Evolutionary conservation across 176 grass and related monocot species (phyloP).

Genomic region (Ensete glaucum): DNA sequence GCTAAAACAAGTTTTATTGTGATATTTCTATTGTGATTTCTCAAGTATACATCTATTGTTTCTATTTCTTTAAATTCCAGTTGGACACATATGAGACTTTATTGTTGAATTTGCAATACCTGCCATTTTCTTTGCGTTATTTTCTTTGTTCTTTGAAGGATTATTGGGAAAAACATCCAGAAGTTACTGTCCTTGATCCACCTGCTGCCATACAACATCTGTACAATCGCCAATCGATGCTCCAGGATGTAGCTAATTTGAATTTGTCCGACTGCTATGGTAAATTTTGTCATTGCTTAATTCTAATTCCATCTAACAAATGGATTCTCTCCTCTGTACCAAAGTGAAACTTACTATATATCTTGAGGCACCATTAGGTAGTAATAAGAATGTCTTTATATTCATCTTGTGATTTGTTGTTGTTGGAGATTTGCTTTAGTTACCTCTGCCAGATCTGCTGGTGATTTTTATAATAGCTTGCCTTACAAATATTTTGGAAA

Average conservation of each 20-base stretch:
- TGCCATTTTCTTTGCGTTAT: neutral
- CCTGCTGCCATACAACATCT: slow-evolving; percentile 76
- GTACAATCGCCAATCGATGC: slow-evolving; percentile 89
- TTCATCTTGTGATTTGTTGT: too few relatives aligned
- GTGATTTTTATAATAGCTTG: too few relatives aligned
- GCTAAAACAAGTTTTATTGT: neutral
- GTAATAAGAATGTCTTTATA: too few relatives aligned
- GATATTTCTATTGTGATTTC: neutral
- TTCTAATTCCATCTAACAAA: neutral
- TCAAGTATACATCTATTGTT: neutral
- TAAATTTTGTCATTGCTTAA: slow-evolving; percentile 30
- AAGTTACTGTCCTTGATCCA: slow-evolving; percentile 85
- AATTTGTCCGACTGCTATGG: slow-evolving; percentile 70
- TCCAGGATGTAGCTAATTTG: slow-evolving; percentile 73
- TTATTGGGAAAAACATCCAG: slow-evolving; percentile 71
- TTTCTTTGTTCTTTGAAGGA: slow-evolving; percentile 34
- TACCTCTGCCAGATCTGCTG: too few relatives aligned
- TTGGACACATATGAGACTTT: too few relatives aligned
- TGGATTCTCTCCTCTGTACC: neutral
- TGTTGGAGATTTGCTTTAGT: too few relatives aligned
- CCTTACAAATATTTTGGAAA: neutral
- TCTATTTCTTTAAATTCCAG: neutral
- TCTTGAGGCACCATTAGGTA: too few relatives aligned
- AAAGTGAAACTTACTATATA: too few relatives aligned
- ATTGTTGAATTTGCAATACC: too few relatives aligned